Evolutionary conservation across 441 rosid genomes (phyloP).

Genomic region (Raphanus hybrid): DNA sequence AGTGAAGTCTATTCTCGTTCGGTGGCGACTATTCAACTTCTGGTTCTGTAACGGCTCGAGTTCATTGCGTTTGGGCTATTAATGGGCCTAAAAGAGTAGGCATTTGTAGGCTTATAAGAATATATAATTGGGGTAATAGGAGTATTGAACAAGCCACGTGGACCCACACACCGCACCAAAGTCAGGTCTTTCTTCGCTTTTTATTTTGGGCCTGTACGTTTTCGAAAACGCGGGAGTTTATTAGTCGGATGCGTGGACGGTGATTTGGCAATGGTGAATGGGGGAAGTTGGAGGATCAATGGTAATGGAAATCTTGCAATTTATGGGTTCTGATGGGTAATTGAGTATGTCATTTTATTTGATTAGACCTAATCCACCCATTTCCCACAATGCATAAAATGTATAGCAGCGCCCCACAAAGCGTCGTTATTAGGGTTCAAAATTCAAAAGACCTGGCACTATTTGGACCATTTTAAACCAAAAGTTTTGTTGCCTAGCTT

Average conservation of each 20-base stretch:
- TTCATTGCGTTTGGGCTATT: neutral
- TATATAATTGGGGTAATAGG: neutral
- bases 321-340: neutral
- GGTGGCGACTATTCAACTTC: conserved; percentile 18
- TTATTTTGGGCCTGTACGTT: too few species aligned
- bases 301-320: neutral
- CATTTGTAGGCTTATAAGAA: neutral
- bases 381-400: neutral
- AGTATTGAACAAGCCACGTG: neutral
- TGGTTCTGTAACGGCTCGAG: conserved; percentile 11
- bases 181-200: too few species aligned
- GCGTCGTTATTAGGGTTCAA: neutral
- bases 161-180: neutral
- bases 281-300: too few species aligned
- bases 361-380: neutral
- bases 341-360: neutral
- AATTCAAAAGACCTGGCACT: neutral
- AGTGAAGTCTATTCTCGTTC: neutral
- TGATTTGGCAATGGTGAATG: too few species aligned
- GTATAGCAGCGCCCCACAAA: neutral
- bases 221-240: too few species aligned
- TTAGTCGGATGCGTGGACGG: too few species aligned
- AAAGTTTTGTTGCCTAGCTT: neutral
- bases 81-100: conserved; percentile 10
- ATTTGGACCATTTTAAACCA: neutral